Conservation (phyloP, 2,329 filamentous ascomycete species). For the Sporothrix phasma region DNA sequence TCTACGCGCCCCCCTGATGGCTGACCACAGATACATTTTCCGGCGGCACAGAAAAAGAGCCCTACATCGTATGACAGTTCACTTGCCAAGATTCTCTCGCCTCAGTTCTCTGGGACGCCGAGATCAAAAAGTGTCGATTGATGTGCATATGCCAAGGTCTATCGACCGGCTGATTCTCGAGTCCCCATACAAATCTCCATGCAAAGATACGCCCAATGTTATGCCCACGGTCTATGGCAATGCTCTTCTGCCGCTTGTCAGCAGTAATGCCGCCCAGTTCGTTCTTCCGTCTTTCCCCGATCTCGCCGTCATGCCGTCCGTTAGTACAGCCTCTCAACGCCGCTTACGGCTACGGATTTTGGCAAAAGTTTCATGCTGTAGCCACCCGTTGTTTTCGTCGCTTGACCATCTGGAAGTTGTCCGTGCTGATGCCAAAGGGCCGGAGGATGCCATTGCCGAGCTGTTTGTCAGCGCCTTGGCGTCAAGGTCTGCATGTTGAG, state of each 20-base stretch:
- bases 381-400: conserved; percentile 79
- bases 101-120: too few species aligned
- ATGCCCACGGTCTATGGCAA: not conserved
- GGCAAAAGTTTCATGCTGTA: conserved; percentile 86
- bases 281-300: too few species aligned
- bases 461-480: conserved; percentile 14
- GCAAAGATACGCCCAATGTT: not conserved
- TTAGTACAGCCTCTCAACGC: not conserved
- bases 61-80: too few species aligned
- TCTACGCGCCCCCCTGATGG: not conserved
- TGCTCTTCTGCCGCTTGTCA: not conserved
- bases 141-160: not conserved
- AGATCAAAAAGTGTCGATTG: too few species aligned
- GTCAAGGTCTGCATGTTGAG: too few species aligned
- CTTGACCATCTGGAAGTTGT: conserved; percentile 90
- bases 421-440: conserved; percentile 86
- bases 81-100: too few species aligned
- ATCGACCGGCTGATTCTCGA: not conserved
- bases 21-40: too few species aligned
- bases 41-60: too few species aligned
- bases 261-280: not conserved
- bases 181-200: too few species aligned
- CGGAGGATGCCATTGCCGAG: conserved; percentile 86
- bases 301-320: too few species aligned
- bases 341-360: not conserved